Evolutionary conservation across 768 basidiomycete genomes (phyloP).

Genomic region (Boletus patriciae): DNA sequence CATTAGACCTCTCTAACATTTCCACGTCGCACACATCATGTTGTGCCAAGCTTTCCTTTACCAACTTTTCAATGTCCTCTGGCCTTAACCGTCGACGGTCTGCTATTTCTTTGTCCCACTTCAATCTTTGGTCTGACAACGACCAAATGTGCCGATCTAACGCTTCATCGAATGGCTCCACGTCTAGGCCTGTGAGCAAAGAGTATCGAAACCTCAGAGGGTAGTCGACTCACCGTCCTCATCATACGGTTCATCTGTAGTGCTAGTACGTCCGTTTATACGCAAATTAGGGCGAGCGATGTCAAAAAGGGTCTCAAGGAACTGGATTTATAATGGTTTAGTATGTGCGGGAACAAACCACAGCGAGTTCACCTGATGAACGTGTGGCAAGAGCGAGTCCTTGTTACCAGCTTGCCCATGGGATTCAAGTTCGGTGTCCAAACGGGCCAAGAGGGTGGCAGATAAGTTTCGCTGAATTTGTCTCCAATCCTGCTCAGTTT

Average conservation of each 20-base stretch:
- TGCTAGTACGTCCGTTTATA: conserved; percentile 64
- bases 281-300: conserved; percentile 71
- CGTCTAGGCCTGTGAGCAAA: conserved; percentile 41
- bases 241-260: conserved; percentile 62
- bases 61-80: conserved; percentile 44
- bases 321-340: conserved; percentile 38
- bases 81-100: conserved; percentile 66
- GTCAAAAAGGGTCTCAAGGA: conserved; percentile 59
- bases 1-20: conserved; percentile 11
- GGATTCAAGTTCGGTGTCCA: conserved; percentile 48
- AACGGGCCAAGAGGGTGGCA: conserved; percentile 41
- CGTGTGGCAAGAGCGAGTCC: conserved; percentile 48
- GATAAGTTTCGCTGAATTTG: conserved; percentile 56
- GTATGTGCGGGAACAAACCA: background rate
- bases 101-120: conserved; percentile 73
- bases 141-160: conserved; percentile 84
- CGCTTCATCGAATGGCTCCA: conserved; percentile 83
- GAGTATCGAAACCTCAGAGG: background rate
- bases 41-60: conserved; percentile 40
- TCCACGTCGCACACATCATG: conserved; percentile 35
- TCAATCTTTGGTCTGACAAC: conserved; percentile 67
- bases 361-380: conserved; percentile 45
- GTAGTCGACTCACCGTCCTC: conserved; percentile 47
- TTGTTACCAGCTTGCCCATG: conserved; percentile 43
- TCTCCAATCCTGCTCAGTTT: conserved; percentile 66